phyloP scores from a whole-genome alignment of 2,329 filamentous ascomycete species.

The Aureobasidium sp. region DNA sequence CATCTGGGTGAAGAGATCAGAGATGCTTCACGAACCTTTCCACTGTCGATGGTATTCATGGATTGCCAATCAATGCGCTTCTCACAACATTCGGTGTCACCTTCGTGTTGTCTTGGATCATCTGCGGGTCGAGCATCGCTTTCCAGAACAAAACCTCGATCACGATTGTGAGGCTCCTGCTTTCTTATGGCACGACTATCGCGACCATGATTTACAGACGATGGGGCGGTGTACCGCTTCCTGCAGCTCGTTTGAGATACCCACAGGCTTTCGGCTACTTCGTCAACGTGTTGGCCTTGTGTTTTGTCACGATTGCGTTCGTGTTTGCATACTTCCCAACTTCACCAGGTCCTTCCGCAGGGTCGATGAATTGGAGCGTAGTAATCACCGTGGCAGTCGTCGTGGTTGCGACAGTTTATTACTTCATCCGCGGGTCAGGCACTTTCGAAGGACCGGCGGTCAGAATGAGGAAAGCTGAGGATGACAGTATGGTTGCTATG shows the following conservation, averaged over 20 bases:
- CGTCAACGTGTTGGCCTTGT: conserved; percentile 16
- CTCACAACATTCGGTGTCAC: conserved; percentile 7
- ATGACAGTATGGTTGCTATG: background rate
- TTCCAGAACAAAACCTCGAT: conserved; percentile 20
- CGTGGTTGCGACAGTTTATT: conserved; percentile 18
- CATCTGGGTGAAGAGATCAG: conserved; percentile 21
- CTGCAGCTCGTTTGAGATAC: conserved; percentile 20
- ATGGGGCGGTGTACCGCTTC: conserved; percentile 17
- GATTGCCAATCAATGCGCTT: background rate
- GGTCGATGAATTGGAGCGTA: conserved; percentile 26
- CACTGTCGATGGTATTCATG: conserved; percentile 21
- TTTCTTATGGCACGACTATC: conserved; percentile 19
- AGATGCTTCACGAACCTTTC: conserved; percentile 5
- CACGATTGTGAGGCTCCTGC: conserved; percentile 17
- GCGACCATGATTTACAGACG: conserved; percentile 18
- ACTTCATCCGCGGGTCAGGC: background rate
- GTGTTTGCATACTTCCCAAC: conserved; percentile 20
- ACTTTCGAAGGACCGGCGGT: background rate
- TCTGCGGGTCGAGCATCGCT: conserved; percentile 22
- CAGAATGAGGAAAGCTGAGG: conserved; percentile 1
- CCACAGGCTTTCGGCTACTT: conserved; percentile 19
- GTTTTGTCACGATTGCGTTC: conserved; percentile 16
- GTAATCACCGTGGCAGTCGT: conserved; percentile 22
- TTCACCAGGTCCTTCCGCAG: conserved; percentile 19
- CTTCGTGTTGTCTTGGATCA: conserved; percentile 20